These are phyloP conservation scores for Eucalyptus melliodora DNA, from an alignment of 345 rosid species.

Conservation along the genomic window DNA sequence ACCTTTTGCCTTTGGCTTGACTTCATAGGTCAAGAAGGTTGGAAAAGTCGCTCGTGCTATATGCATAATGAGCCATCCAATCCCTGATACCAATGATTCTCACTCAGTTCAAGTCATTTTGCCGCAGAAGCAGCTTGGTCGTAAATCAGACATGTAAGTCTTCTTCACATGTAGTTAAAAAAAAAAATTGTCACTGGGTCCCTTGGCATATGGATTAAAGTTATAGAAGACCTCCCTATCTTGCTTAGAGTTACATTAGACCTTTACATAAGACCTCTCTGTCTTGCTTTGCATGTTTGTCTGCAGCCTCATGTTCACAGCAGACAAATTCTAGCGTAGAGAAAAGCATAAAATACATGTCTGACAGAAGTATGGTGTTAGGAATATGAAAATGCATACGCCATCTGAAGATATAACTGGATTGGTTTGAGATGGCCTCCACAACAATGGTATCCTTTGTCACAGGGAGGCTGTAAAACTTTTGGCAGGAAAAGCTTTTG, in stretches of 20 bases:
- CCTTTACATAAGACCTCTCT: neutral
- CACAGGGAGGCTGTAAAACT: neutral
- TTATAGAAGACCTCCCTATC: neutral
- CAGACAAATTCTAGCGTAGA: neutral
- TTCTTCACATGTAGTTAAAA: neutral
- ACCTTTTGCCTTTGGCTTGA: neutral
- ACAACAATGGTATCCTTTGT: neutral
- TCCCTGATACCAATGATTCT: constrained; percentile 72
- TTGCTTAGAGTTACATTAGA: neutral
- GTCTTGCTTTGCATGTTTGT: neutral
- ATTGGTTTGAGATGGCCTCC: neutral
- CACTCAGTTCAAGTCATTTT: constrained; percentile 89
- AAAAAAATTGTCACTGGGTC: neutral
- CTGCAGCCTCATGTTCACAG: neutral
- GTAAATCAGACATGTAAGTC: constrained; percentile 82
- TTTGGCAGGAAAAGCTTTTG: neutral
- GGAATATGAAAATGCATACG: neutral
- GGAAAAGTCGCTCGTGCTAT: constrained; percentile 95
- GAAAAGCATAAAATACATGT: neutral
- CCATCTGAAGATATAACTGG: neutral
- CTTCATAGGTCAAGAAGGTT: constrained; percentile 67
- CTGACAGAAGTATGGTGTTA: neutral
- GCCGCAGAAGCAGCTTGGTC: constrained; percentile 92
- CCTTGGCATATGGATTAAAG: neutral
- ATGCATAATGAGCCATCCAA: constrained; percentile 92